Evolutionary conservation across 495 filamentous ascomycete species (phyloP).

Genomic region (Staphylotrichum longicolle): DNA sequence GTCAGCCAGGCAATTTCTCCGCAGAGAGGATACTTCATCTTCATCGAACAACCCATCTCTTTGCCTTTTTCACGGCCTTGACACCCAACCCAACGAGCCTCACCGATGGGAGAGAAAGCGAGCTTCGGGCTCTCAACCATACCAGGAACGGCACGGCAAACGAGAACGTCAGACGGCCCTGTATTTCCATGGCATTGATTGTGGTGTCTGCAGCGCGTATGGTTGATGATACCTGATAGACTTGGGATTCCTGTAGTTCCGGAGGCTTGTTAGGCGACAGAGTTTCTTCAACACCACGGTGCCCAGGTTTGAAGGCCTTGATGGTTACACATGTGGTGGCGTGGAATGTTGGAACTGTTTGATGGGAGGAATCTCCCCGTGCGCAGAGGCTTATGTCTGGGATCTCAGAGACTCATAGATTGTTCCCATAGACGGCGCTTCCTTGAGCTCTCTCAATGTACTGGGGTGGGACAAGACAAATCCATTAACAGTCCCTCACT

Average conservation of each 20-base stretch:
- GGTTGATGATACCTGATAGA: slow-evolving; percentile 19
- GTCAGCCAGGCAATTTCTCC: not conserved
- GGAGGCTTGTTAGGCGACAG: not conserved
- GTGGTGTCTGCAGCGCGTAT: slow-evolving; percentile 1
- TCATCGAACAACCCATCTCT: too few species aligned
- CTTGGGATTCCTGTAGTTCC: not conserved
- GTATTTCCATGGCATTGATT: not conserved
- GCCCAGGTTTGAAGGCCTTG: not conserved
- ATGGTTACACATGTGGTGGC: not conserved
- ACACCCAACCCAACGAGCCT: too few species aligned
- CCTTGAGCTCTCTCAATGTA: slow-evolving; percentile 6
- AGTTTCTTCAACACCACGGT: not conserved
- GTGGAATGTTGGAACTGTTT: not conserved
- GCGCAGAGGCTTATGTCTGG: not conserved
- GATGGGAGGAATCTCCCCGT: not conserved
- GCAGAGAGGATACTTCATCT: too few species aligned
- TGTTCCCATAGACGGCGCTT: slow-evolving; percentile 12
- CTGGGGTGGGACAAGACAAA: too few species aligned
- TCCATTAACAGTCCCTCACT: too few species aligned
- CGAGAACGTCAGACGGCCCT: not conserved
- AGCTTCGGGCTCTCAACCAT: too few species aligned
- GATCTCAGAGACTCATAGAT: slow-evolving; percentile 5
- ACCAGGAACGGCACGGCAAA: not conserved
- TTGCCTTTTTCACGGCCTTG: too few species aligned
- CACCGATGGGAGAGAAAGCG: too few species aligned